phyloP scores from a whole-genome alignment of 192 early-diverging fungal species.

The Backusella psychrophila region DNA sequence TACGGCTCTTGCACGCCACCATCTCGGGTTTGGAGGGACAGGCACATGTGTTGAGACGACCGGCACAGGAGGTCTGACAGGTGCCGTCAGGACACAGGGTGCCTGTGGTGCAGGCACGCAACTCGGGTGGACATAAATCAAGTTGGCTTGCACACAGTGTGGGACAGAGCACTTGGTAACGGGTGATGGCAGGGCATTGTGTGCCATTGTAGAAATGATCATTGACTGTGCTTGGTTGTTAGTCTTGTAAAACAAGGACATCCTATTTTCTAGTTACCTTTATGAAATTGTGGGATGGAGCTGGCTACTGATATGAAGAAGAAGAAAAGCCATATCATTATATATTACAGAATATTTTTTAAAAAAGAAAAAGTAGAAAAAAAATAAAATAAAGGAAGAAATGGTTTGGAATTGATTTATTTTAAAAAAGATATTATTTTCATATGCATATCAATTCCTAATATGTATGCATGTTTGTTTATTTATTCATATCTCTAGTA shows the following conservation, averaged over 20 bases:
- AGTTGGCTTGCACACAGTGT: constrained; percentile 37
- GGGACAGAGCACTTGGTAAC: constrained; percentile 36
- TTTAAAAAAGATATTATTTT: neutral
- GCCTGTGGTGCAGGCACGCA: constrained; percentile 28
- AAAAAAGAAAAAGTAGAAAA: neutral
- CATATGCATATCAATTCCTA: neutral
- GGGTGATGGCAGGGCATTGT: constrained; percentile 40
- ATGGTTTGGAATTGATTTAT: neutral
- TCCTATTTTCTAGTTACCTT: neutral
- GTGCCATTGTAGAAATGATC: constrained; percentile 45
- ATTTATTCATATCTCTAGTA: neutral
- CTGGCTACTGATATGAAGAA: neutral
- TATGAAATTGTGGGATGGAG: constrained; percentile 18
- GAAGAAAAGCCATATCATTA: neutral
- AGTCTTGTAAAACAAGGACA: neutral
- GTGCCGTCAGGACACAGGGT: constrained; percentile 50
- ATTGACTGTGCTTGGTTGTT: constrained; percentile 35
- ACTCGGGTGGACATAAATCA: neutral
- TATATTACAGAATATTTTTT: neutral
- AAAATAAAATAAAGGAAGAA: neutral
- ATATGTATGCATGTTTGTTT: neutral
- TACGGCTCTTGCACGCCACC: constrained; percentile 29
- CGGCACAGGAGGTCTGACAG: constrained; percentile 42
- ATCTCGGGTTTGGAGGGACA: constrained; percentile 40
- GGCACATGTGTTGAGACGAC: constrained; percentile 37